Conservation (phyloP, 768 basidiomycete species). For the Filobasidium wieringae region DNA sequence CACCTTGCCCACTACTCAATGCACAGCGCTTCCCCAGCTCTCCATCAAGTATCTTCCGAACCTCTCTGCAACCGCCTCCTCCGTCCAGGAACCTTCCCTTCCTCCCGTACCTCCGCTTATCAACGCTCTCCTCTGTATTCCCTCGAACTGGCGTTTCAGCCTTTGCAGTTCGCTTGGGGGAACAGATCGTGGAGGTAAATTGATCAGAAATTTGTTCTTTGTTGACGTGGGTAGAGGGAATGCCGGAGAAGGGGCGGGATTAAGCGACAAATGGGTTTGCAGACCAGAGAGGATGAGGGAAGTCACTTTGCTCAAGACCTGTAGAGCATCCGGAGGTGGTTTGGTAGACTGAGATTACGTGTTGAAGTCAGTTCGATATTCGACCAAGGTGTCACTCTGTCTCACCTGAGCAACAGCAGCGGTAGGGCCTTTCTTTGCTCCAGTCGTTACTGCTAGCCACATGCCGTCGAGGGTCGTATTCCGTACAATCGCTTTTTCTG, state of each 20-base stretch:
- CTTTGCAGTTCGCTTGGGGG: slow-evolving; percentile 82
- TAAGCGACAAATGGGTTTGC: slow-evolving; percentile 50
- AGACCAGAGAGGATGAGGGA: slow-evolving; percentile 59
- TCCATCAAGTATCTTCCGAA: slow-evolving; percentile 40
- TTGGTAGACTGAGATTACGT: slow-evolving; percentile 52
- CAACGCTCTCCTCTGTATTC: slow-evolving; percentile 69
- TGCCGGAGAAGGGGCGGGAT: slow-evolving; percentile 47
- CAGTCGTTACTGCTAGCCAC: slow-evolving; percentile 68
- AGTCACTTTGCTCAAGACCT: slow-evolving; percentile 68
- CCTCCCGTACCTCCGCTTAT: slow-evolving; percentile 27
- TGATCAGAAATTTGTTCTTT: slow-evolving; percentile 41
- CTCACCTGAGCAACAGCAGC: slow-evolving; percentile 63
- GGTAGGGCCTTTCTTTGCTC: slow-evolving; percentile 74
- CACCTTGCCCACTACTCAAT: background rate
- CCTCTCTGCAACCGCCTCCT: slow-evolving; percentile 32
- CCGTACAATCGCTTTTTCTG: slow-evolving; percentile 24
- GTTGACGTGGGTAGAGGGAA: slow-evolving; percentile 39
- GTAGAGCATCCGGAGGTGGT: slow-evolving; percentile 78
- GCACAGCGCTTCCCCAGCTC: slow-evolving; percentile 25
- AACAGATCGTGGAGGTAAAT: slow-evolving; percentile 57
- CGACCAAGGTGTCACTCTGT: slow-evolving; percentile 11
- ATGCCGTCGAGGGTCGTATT: slow-evolving; percentile 52
- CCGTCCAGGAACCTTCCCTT: slow-evolving; percentile 26
- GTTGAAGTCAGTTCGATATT: background rate
- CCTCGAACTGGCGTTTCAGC: slow-evolving; percentile 80